These are phyloP conservation scores for Xylaria arbuscula DNA, from an alignment of 2,329 filamentous ascomycete genomes.

Conservation along the genomic window DNA sequence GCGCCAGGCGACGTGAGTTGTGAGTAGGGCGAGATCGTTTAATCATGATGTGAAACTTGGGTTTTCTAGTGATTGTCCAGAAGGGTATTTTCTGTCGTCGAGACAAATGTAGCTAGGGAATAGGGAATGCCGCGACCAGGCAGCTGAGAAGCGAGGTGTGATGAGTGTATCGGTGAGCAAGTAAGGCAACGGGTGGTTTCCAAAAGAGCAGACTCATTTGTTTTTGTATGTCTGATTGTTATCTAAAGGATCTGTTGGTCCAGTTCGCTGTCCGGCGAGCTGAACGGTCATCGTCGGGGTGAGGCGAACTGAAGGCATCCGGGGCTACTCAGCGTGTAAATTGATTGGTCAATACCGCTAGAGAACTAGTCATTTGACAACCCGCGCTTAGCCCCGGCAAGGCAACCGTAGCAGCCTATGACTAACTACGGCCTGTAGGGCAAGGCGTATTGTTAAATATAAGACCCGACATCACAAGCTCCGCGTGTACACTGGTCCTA, in stretches of 20 bases:
- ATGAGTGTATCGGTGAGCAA: slow-evolving; percentile 30
- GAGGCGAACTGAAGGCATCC: slow-evolving; percentile 27
- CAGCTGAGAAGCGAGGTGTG: not conserved
- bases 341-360: slow-evolving; percentile 32
- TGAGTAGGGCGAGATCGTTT: slow-evolving; percentile 9
- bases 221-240: slow-evolving; percentile 9
- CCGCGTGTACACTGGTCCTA: too few relatives aligned
- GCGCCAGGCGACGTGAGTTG: not conserved
- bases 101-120: slow-evolving; percentile 1
- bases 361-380: slow-evolving; percentile 34
- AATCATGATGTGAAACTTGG: slow-evolving; percentile 17
- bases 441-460: not conserved
- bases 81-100: not conserved
- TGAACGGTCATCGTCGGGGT: slow-evolving; percentile 21
- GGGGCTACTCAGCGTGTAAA: slow-evolving; percentile 30
- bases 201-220: not conserved
- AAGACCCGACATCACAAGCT: too few relatives aligned
- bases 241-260: not conserved
- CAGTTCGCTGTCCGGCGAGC: slow-evolving; percentile 12
- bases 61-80: slow-evolving; percentile 5
- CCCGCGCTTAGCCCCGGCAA: slow-evolving; percentile 16
- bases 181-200: not conserved
- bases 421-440: not conserved
- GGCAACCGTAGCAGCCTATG: slow-evolving; percentile 29
- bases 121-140: slow-evolving; percentile 2